Conservation (phyloP, 2,329 filamentous ascomycete genomes). For the Fusarium sambucinum region DNA sequence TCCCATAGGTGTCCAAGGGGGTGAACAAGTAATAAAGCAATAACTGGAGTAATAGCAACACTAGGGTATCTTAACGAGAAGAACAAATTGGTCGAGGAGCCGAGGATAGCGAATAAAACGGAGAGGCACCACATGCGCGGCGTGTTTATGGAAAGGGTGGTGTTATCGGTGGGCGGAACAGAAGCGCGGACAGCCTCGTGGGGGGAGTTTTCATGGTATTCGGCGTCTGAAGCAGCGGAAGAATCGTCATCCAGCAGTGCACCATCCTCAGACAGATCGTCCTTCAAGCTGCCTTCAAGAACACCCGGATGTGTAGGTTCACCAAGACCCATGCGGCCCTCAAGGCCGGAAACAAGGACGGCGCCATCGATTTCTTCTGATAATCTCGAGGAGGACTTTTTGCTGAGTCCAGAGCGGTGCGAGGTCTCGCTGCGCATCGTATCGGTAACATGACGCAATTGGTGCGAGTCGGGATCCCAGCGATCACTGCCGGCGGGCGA, state of each 20-base stretch:
- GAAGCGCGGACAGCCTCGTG: slow-evolving; percentile 85
- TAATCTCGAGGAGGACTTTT: slow-evolving; percentile 51
- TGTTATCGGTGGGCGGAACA: slow-evolving; percentile 80
- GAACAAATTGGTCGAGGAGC: slow-evolving; percentile 87
- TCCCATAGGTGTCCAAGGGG: slow-evolving; percentile 87
- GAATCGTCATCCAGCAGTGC: slow-evolving; percentile 54
- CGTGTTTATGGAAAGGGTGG: slow-evolving; percentile 83
- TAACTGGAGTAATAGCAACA: slow-evolving; percentile 89
- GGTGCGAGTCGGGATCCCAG: slow-evolving; percentile 49
- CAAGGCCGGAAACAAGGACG: slow-evolving; percentile 64
- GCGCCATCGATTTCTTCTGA: slow-evolving; percentile 66
- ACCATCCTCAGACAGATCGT: slow-evolving; percentile 54
- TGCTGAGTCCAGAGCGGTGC: slow-evolving; percentile 50
- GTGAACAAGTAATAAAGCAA: slow-evolving; percentile 86
- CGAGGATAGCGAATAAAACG: slow-evolving; percentile 82
- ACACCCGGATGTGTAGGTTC: slow-evolving; percentile 62
- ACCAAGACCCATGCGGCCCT: slow-evolving; percentile 65
- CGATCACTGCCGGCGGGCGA: slow-evolving; percentile 54
- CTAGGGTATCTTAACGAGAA: slow-evolving; percentile 92
- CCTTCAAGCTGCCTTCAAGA: slow-evolving; percentile 58
- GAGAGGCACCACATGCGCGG: slow-evolving; percentile 89
- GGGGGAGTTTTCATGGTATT: slow-evolving; percentile 76
- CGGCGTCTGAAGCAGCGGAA: slow-evolving; percentile 60
- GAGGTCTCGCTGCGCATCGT: slow-evolving; percentile 52
- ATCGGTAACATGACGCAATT: slow-evolving; percentile 52